These are phyloP conservation scores for Wickerhamomyces alni DNA, from an alignment of 805 yeast species.

Conservation along the genomic window DNA sequence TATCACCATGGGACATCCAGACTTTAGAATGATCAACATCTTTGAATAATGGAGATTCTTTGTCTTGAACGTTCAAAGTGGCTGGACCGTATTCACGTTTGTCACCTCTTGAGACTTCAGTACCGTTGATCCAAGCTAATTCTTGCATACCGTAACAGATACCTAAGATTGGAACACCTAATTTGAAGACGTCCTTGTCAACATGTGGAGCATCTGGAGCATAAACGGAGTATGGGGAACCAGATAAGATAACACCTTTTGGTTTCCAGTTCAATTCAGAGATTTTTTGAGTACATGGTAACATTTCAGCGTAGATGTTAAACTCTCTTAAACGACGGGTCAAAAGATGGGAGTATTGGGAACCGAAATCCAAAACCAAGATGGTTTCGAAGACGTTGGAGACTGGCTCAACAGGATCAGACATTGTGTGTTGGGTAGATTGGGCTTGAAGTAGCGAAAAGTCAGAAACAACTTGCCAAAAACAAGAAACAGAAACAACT, in stretches of 20 bases:
- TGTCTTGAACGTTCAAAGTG: conserved; percentile 68
- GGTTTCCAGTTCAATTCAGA: conserved; percentile 90
- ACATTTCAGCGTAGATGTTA: conserved; percentile 98
- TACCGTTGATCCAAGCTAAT: conserved; percentile 95
- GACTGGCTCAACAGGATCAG: conserved; percentile 44
- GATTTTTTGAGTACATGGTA: conserved; percentile 98
- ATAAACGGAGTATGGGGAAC: conserved; percentile 97
- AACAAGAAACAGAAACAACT: background rate
- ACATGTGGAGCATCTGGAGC: conserved; percentile 96
- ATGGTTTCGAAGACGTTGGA: conserved; percentile 92
- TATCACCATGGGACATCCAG: conserved; percentile 99
- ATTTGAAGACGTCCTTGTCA: conserved; percentile 86
- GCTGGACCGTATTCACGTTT: conserved; percentile 99
- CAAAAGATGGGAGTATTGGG: conserved; percentile 95
- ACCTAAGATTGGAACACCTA: conserved; percentile 91
- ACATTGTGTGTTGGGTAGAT: conserved; percentile 8
- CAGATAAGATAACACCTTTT: conserved; percentile 91
- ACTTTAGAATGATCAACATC: conserved; percentile 93
- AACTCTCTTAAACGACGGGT: conserved; percentile 97
- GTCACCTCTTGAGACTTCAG: conserved; percentile 87
- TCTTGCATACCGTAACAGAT: conserved; percentile 99
- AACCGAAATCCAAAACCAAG: conserved; percentile 94
- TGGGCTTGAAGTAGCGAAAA: too few species aligned
- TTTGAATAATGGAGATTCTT: conserved; percentile 64
- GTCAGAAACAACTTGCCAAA: background rate